Base-by-base conservation (phyloP, 805 yeast species). In the Myxozyma mucilagina region DNA sequence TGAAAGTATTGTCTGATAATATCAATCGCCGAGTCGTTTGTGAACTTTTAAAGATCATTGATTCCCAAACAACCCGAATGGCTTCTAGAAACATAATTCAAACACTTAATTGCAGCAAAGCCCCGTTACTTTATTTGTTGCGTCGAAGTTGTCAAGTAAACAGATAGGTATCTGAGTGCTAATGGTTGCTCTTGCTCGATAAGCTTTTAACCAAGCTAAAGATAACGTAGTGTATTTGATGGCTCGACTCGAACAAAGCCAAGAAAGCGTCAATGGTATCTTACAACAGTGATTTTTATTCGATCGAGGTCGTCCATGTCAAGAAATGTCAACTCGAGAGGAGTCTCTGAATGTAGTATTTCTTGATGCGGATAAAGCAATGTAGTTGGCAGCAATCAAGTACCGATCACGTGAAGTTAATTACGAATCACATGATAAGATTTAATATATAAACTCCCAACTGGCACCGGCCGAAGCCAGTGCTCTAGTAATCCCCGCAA, bases 231-330 rank as follows among this genome's bases (percentile, higher is more conserved):
- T n/a, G 3, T 10, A 16, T 16, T 20, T 13, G 9, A 3, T 20
- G 20, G 18, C 45, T n/a, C 16, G n/a, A n/a, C 20, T 41, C 18
- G 24, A 4, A 5, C 7, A 41, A 48, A 31, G 13, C 3, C 31
- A 47, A 58, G 31, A 42, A 9, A 8, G 20, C 3, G 9, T 42
- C 29, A 32, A 29, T 18, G n/a, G 11, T 18, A 45, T 59, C 73
- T 47, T 64, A 80, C 84, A 67, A 78, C 80, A 3, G 86, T 79
- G 14, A 84, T 74, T 66, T 82, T 84, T 44, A 83, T 78, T 65
- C 78, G 80, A 59, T 84, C 87, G 87, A 84, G 61, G 35, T 57
- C 54, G 31, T 47, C 53, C 56, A 47, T 50, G 10, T 11, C 49
- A n/a, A 35, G 36, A n/a, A 18, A 39, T 18, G 18, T 11, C 10